Evolutionary conservation across 192 early-diverging fungal genomes (phyloP), one percentile per base, ranked within the genome.

Genomic region (Coemansia sp.): DNA sequence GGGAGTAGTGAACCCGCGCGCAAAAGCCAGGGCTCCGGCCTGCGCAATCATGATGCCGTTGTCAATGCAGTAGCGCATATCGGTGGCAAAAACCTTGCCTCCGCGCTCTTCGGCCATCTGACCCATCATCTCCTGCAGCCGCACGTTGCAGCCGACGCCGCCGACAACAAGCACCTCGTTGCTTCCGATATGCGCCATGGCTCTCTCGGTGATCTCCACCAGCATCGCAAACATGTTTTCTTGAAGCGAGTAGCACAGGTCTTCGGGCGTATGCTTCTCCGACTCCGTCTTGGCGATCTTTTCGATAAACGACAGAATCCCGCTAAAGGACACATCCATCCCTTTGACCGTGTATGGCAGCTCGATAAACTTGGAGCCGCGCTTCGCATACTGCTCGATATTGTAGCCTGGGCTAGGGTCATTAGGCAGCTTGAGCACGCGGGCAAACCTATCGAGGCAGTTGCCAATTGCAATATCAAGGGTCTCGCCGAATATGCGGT

Each of bases 41-140:
- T 98, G 95, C 7, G 97, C 97, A 76, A 99, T 99, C 97, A 99
- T 99, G 48, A 98, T 89, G 7, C 97, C 97, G 61, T 99, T 99
- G 62, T 99, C 97, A 56, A 99, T 99, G 69, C 95, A 98, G 22
- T 85, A 92, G 84, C 94, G 74, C 79, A 98, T 95, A 73, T 99
- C 97, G 1, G 95, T 98, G 6, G 95, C 95, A 85, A 92, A 98
- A 13, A 97, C 85, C 62, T 85, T 85, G 20, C 90, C 95, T 11
- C 80, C 86, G 20, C 97, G 85, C 69, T 99, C 91, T 39, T 81
- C 59, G 5, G 89, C 94, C 97, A 99, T 99, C 47, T 88, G 75
- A 23, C 75, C 92, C 97, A 99, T 99, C 97, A 99, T 99, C 68
- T 92, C 88, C 72, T 99, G 97, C 54, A 99, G 65, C 49, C 95